These are phyloP conservation scores for Aspergillus intermedius DNA, from an alignment of 2,329 filamentous ascomycete genomes.

Conservation along the genomic window DNA sequence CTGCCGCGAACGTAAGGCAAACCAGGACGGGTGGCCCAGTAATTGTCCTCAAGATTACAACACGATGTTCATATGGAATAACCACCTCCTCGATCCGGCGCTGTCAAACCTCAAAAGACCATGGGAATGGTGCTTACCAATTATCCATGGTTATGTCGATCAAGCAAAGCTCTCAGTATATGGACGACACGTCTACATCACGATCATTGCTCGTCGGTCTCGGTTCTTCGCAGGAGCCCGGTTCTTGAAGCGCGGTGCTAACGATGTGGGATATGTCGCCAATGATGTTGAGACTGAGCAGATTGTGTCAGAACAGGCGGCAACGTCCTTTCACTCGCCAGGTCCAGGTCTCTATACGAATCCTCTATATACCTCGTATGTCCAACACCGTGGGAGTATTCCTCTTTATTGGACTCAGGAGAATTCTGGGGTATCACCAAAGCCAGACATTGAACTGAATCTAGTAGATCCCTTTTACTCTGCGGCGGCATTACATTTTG, in stretches of 20 bases:
- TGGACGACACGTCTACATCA: conserved; percentile 82
- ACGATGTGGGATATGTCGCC: conserved; percentile 90
- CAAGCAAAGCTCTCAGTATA: conserved; percentile 82
- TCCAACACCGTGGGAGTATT: conserved; percentile 94
- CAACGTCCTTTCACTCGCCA: conserved; percentile 90
- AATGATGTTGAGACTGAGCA: conserved; percentile 99
- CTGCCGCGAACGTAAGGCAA: conserved; percentile 64
- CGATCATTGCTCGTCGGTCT: conserved; percentile 85
- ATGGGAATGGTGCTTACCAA: conserved; percentile 92
- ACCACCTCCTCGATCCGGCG: conserved; percentile 75
- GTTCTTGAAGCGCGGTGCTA: conserved; percentile 89
- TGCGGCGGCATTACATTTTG: conserved; percentile 87
- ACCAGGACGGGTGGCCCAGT: conserved; percentile 58
- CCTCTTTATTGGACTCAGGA: conserved; percentile 97
- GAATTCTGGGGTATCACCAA: conserved; percentile 87
- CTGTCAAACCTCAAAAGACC: conserved; percentile 64
- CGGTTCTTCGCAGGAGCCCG: conserved; percentile 89
- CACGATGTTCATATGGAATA: conserved; percentile 98
- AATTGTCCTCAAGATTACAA: conserved; percentile 74
- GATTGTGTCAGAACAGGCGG: conserved; percentile 89
- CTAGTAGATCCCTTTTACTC: conserved; percentile 95
- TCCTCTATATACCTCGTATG: conserved; percentile 89
- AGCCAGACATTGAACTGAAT: conserved; percentile 91
- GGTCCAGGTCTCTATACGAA: conserved; percentile 79
- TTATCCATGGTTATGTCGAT: conserved; percentile 94